A percentile compares a stretch with the other conserved stretches of the same genome.
These are phyloP conservation scores for Zoysia pacifica DNA, from an alignment of 176 grass and related monocot genomes.

Conservation along the genomic window DNA sequence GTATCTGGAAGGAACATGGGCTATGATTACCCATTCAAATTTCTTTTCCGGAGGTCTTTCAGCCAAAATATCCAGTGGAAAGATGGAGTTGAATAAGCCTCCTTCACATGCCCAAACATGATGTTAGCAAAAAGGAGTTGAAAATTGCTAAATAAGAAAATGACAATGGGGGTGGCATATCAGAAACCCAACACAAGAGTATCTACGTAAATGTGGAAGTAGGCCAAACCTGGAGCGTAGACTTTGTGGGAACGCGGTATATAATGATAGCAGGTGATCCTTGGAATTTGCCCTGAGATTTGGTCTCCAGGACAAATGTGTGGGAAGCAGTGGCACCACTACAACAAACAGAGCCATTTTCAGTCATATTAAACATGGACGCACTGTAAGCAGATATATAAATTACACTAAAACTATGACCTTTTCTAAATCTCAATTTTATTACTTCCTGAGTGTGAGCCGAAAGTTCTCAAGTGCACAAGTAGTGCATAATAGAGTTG, in stretches of 20 bases:
- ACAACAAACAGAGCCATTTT: constrained; percentile 32
- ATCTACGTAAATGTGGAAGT: background rate
- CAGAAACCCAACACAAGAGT: background rate
- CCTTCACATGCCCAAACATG: constrained; percentile 50
- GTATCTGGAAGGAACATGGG: background rate
- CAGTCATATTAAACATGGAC: background rate
- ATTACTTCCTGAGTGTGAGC: no score
- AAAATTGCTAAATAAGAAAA: background rate
- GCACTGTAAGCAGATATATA: constrained; percentile 17
- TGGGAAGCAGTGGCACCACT: constrained; percentile 85
- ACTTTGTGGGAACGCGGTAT: constrained; percentile 88
- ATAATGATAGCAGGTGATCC: constrained; percentile 75
- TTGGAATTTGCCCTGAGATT: constrained; percentile 73
- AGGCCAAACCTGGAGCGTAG: constrained; percentile 72
- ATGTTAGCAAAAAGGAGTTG: constrained; percentile 1
- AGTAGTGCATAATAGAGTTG: no score
- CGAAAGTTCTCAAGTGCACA: no score
- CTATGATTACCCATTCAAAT: constrained; percentile 75
- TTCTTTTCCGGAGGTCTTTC: constrained; percentile 84
- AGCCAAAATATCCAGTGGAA: constrained; percentile 75
- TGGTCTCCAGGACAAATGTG: constrained; percentile 78
- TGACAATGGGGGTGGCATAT: background rate
- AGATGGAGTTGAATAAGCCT: constrained; percentile 84
- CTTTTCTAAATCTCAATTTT: no score
- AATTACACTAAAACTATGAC: background rate